These are phyloP conservation scores for Coniophora puteana DNA, from an alignment of 1,284 basidiomycete genomes.

Conservation along the genomic window DNA sequence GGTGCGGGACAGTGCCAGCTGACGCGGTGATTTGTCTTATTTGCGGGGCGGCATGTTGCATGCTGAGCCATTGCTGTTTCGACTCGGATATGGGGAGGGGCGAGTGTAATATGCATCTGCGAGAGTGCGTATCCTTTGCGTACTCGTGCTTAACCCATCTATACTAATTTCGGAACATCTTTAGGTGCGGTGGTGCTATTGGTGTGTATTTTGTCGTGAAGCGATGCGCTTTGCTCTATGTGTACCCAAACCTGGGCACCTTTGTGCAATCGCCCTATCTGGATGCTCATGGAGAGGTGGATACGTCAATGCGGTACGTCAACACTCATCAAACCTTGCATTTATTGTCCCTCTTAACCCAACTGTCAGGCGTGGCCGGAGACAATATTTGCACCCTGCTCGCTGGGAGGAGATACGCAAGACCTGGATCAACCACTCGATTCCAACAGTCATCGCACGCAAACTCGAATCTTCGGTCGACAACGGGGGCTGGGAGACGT, in stretches of 20 bases:
- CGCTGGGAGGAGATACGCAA: slow-evolving; percentile 93
- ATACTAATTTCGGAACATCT: slow-evolving; percentile 3
- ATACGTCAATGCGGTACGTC: slow-evolving; percentile 84
- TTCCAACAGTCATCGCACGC: slow-evolving; percentile 88
- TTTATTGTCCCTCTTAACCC: slow-evolving; percentile 3
- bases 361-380: slow-evolving; percentile 66
- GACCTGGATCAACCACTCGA: slow-evolving; percentile 86
- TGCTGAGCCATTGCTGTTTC: slow-evolving; percentile 91
- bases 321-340: no score
- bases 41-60: slow-evolving; percentile 87
- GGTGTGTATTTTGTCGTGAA: slow-evolving; percentile 93
- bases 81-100: slow-evolving; percentile 60
- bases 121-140: slow-evolving; percentile 66
- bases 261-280: slow-evolving; percentile 91
- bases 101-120: slow-evolving; percentile 95
- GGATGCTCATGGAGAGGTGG: slow-evolving; percentile 93
- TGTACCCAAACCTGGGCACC: slow-evolving; percentile 87
- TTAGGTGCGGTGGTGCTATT: slow-evolving; percentile 85
- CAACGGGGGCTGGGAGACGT: slow-evolving; percentile 88
- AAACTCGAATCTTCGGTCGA: slow-evolving; percentile 89
- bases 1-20: slow-evolving; percentile 77
- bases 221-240: slow-evolving; percentile 88
- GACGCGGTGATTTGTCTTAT: slow-evolving; percentile 92
- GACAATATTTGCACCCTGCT: slow-evolving; percentile 84
- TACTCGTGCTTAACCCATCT: slow-evolving; percentile 6